Percentiles rank a stretch among this genome's conserved stretches.
Evolutionary conservation across 2,329 filamentous ascomycete species (phyloP).

Genomic region (Phyllosticta ampelicida): DNA sequence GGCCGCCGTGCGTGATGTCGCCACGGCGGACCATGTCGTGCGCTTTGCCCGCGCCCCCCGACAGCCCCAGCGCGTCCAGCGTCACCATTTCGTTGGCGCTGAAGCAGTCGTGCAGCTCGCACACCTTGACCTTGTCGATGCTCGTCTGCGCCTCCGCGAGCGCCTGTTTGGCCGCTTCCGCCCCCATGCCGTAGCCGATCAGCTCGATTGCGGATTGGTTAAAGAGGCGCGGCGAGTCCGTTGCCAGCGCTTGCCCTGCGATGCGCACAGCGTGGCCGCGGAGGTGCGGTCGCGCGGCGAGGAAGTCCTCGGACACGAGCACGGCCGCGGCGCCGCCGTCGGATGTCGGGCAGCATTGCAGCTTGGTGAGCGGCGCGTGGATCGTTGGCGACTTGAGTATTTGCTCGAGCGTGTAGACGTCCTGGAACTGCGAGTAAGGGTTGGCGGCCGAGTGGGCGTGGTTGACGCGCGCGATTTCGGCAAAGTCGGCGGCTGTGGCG

Average conservation of each 20-base stretch:
- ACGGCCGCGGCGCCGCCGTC: conserved; percentile 86
- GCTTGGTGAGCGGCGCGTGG: conserved; percentile 79
- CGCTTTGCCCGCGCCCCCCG: conserved; percentile 63
- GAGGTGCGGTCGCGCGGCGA: conserved; percentile 74
- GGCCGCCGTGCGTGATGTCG: conserved; percentile 83
- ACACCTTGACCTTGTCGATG: conserved; percentile 64
- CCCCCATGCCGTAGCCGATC: conserved; percentile 78
- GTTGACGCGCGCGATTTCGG: conserved; percentile 87
- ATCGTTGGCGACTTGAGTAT: conserved; percentile 67
- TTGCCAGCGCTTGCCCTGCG: conserved; percentile 79
- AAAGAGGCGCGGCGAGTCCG: conserved; percentile 72
- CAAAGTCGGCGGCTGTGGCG: conserved; percentile 76
- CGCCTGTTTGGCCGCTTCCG: conserved; percentile 58
- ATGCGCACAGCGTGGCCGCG: conserved; percentile 75
- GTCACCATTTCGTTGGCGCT: conserved; percentile 87
- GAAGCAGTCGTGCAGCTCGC: conserved; percentile 96
- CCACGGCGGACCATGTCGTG: conserved; percentile 74
- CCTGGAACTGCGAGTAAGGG: conserved; percentile 95
- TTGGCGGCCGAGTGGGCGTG: conserved; percentile 86
- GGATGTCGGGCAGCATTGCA: conserved; percentile 97
- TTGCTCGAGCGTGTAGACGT: conserved; percentile 82
- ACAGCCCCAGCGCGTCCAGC: conserved; percentile 76
- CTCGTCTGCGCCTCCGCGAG: conserved; percentile 58
- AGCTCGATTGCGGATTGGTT: conserved; percentile 73
- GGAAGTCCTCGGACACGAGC: conserved; percentile 78